A percentile compares a stretch with the other conserved stretches of the same genome.
phyloP scores from a whole-genome alignment of 1,284 basidiomycete genomes.

The Trichosporon sp. region DNA sequence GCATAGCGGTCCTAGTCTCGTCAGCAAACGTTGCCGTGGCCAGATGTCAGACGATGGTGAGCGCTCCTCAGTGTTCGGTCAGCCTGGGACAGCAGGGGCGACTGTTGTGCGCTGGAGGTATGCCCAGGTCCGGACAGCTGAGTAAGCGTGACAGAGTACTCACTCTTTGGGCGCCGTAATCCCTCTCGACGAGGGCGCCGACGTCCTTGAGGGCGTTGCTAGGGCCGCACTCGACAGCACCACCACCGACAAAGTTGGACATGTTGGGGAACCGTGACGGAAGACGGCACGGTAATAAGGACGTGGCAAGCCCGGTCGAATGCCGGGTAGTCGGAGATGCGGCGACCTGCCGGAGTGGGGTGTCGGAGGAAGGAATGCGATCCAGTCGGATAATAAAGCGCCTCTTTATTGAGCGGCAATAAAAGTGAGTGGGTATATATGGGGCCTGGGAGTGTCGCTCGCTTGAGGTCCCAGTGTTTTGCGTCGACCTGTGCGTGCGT shows the following conservation, averaged over 20 bases:
- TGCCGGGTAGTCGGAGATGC: background rate
- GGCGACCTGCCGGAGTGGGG: background rate
- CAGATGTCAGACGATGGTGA: background rate
- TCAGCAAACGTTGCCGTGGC: background rate
- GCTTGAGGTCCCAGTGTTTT: background rate
- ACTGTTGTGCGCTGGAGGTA: background rate
- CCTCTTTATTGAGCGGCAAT: background rate
- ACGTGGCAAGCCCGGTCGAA: background rate
- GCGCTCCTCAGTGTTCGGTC: background rate
- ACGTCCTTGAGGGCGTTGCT: slow-evolving; percentile 37
- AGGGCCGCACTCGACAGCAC: slow-evolving; percentile 37
- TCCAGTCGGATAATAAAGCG: background rate
- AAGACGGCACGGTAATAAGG: background rate
- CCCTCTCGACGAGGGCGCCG: slow-evolving; percentile 32
- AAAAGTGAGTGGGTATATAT: background rate
- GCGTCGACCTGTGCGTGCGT: background rate
- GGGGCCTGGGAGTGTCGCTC: background rate
- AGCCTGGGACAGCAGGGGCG: background rate
- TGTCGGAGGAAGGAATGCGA: background rate
- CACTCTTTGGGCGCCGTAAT: slow-evolving; percentile 37
- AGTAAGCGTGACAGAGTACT: slow-evolving; percentile 4
- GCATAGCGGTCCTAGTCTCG: slow-evolving; percentile 14
- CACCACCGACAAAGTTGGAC: slow-evolving; percentile 36
- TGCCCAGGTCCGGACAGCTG: background rate
- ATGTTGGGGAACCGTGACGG: slow-evolving; percentile 16